Evolutionary conservation across 805 yeast genomes (phyloP).

Genomic region (Clavispora santaluciae): DNA sequence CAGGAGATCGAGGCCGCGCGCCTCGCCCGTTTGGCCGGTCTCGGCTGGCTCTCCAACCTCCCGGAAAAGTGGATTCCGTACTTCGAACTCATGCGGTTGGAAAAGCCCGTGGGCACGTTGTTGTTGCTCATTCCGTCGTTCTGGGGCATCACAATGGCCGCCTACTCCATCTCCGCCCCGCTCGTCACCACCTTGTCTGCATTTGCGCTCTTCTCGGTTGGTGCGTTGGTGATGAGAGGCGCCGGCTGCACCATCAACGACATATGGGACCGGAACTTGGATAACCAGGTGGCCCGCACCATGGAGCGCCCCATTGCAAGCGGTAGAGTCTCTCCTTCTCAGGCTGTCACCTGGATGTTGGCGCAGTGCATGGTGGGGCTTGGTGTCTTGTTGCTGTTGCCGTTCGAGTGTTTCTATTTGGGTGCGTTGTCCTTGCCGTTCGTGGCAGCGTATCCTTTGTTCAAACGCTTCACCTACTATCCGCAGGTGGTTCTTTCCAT

Average conservation of each 20-base stretch:
- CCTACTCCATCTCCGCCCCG: slow-evolving; percentile 67
- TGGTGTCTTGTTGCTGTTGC: slow-evolving; percentile 65
- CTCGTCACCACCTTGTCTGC: slow-evolving; percentile 55
- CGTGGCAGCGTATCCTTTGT: slow-evolving; percentile 84
- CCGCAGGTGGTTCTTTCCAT: slow-evolving; percentile 82
- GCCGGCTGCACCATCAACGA: slow-evolving; percentile 98
- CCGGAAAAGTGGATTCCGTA: slow-evolving; percentile 81
- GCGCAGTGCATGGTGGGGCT: slow-evolving; percentile 74
- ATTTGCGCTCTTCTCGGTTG: slow-evolving; percentile 69
- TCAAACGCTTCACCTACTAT: slow-evolving; percentile 91
- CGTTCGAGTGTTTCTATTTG: slow-evolving; percentile 72
- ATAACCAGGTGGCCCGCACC: slow-evolving; percentile 81
- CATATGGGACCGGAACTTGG: slow-evolving; percentile 76
- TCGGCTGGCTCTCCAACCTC: slow-evolving; percentile 49
- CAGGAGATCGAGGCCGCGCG: slow-evolving; percentile 50
- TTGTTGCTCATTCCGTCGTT: slow-evolving; percentile 77
- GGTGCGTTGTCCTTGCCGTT: slow-evolving; percentile 79
- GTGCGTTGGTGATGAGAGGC: slow-evolving; percentile 90
- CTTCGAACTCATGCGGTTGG: slow-evolving; percentile 86
- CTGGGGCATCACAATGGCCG: slow-evolving; percentile 93
- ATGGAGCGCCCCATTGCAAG: slow-evolving; percentile 90
- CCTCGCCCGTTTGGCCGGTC: slow-evolving; percentile 41
- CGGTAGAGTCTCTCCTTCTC: slow-evolving; percentile 65
- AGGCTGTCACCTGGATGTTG: slow-evolving; percentile 67
- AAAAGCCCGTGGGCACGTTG: slow-evolving; percentile 95